Evolutionary conservation across 768 basidiomycete genomes (phyloP).

Genomic region (Suillus tomentosus): DNA sequence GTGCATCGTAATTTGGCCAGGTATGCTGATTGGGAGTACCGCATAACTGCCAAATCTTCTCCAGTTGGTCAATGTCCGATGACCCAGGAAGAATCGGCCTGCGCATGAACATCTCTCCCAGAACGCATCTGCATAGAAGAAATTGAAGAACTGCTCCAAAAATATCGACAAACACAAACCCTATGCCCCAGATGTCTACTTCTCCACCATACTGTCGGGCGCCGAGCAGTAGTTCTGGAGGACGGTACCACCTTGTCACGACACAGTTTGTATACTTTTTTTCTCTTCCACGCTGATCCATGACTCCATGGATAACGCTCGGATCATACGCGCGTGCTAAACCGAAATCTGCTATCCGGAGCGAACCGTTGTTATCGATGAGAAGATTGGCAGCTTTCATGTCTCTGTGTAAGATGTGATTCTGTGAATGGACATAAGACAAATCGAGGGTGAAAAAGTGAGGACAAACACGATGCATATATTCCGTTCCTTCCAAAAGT

Average conservation of each 20-base stretch:
- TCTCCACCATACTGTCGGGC: conserved; percentile 89
- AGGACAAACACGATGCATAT: conserved; percentile 84
- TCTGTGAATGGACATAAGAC: conserved; percentile 48
- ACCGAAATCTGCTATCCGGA: conserved; percentile 96
- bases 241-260: conserved; percentile 93
- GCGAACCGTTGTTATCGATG: conserved; percentile 80
- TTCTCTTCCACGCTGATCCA: conserved; percentile 48
- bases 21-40: conserved; percentile 83
- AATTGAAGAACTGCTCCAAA: conserved; percentile 5
- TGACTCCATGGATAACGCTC: conserved; percentile 40
- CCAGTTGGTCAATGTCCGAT: conserved; percentile 89
- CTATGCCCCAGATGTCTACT: conserved; percentile 98
- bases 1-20: conserved; percentile 74
- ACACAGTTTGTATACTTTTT: conserved; percentile 94
- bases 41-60: conserved; percentile 87
- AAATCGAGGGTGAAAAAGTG: conserved; percentile 7
- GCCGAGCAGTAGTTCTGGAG: conserved; percentile 89
- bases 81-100: conserved; percentile 85
- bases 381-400: conserved; percentile 99
- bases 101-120: conserved; percentile 95
- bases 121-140: conserved; percentile 65
- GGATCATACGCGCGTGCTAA: conserved; percentile 82
- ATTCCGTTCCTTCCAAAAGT: conserved; percentile 92
- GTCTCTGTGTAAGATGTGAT: conserved; percentile 95
- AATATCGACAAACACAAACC: conserved; percentile 64